A percentile compares a stretch with the other conserved stretches of the same genome.
These are phyloP conservation scores for Mycena polygramma DNA, from an alignment of 768 basidiomycete genomes.

Conservation along the genomic window DNA sequence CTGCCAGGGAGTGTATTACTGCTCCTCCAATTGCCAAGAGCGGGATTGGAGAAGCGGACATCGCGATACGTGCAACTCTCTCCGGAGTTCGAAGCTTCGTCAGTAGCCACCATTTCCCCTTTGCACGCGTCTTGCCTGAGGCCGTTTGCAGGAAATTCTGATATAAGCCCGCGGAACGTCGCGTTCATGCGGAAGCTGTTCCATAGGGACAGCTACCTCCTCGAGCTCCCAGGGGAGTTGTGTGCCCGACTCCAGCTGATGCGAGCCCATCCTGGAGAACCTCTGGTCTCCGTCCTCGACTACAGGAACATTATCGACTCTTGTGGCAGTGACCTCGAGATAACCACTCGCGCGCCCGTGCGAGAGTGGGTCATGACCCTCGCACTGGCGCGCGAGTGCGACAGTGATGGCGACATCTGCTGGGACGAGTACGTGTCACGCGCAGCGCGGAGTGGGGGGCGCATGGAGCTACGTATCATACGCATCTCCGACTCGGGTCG, in stretches of 20 bases:
- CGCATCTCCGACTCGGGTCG: no score
- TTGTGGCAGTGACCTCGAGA: not conserved
- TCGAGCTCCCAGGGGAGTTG: not conserved
- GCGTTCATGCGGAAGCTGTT: not conserved
- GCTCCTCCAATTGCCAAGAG: not conserved
- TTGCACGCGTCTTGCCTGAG: no score
- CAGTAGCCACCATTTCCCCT: not conserved
- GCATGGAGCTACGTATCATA: no score
- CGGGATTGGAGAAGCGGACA: not conserved
- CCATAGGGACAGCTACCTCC: not conserved
- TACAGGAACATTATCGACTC: not conserved
- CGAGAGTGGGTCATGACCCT: not conserved
- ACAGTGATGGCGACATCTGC: not conserved
- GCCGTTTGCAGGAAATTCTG: not conserved
- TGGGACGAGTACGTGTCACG: conserved; percentile 10
- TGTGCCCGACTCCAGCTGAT: not conserved
- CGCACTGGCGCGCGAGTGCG: not conserved
- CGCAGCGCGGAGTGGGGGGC: not conserved
- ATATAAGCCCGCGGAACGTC: not conserved
- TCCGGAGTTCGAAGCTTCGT: not conserved
- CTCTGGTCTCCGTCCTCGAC: not conserved
- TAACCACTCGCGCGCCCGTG: no score
- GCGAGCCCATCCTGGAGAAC: not conserved
- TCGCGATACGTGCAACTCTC: not conserved
- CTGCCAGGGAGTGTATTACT: not conserved